These are phyloP conservation scores for Aspergillus quadrilineatus DNA, from an alignment of 2,329 filamentous ascomycete genomes.

Conservation along the genomic window DNA sequence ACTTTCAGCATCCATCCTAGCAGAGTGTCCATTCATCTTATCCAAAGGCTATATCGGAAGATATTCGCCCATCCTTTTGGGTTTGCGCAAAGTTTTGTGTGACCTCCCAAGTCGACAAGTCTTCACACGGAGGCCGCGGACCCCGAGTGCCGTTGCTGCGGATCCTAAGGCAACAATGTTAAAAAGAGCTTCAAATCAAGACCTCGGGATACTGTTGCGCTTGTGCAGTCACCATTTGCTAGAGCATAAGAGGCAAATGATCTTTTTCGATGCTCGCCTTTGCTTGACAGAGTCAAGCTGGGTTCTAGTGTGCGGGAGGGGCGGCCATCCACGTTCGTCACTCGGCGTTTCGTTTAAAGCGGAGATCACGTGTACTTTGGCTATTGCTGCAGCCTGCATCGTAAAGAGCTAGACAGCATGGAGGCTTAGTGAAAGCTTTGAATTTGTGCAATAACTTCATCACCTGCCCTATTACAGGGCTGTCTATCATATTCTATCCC, in stretches of 20 bases:
- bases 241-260: neutral
- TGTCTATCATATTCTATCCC: neutral
- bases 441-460: no score
- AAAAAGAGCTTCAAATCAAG: neutral
- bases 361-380: neutral
- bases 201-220: neutral
- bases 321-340: no score
- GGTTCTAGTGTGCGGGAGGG: no score
- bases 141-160: slow-evolving; percentile 9
- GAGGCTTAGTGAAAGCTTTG: no score
- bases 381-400: neutral
- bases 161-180: slow-evolving; percentile 2
- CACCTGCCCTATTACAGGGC: no score
- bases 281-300: neutral
- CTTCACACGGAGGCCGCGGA: slow-evolving; percentile 19
- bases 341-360: no score
- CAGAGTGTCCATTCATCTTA: neutral
- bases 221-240: neutral
- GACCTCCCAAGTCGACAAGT: neutral
- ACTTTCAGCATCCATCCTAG: slow-evolving; percentile 31
- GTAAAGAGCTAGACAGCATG: neutral
- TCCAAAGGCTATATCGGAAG: neutral
- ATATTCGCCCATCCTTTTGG: neutral
- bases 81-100: neutral
- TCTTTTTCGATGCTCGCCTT: neutral